Conservation (phyloP, 2,329 filamentous ascomycete species). For the Aspergillus proliferans region DNA sequence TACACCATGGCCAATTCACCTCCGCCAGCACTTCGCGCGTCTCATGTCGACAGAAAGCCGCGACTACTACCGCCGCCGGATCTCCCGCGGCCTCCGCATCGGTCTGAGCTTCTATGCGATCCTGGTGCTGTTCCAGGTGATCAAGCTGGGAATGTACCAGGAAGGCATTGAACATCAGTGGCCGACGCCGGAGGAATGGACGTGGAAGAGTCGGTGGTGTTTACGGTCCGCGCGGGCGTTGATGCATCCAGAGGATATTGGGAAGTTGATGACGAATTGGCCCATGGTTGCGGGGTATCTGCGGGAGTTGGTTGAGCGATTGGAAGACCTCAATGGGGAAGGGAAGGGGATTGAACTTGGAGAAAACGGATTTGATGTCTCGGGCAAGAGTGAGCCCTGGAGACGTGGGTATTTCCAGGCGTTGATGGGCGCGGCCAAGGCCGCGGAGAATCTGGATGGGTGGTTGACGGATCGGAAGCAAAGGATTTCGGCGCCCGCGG, state of each 20-base stretch:
- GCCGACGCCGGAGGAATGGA: constrained; percentile 80
- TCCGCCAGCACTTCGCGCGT: constrained; percentile 54
- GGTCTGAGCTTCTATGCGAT: constrained; percentile 67
- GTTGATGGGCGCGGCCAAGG: constrained; percentile 68
- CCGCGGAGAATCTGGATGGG: constrained; percentile 74
- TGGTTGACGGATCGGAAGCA: constrained; percentile 66
- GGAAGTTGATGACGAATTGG: constrained; percentile 60
- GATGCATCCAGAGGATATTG: constrained; percentile 51
- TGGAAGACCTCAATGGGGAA: constrained; percentile 65
- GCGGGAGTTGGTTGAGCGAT: constrained; percentile 53
- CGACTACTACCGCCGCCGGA: constrained; percentile 40
- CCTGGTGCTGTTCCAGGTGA: constrained; percentile 53
- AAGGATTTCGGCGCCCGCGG: constrained; percentile 61
- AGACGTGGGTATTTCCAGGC: constrained; percentile 76
- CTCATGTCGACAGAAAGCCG: constrained; percentile 71
- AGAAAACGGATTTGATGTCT: constrained; percentile 60
- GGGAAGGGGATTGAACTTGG: constrained; percentile 58
- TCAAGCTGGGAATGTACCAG: constrained; percentile 62
- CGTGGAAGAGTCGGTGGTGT: constrained; percentile 60
- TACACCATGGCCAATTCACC: constrained; percentile 49
- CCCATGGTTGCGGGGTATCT: constrained; percentile 57
- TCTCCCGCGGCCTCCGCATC: constrained; percentile 61
- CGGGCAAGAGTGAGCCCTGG: constrained; percentile 75
- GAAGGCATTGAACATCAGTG: constrained; percentile 69
- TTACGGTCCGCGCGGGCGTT: constrained; percentile 60